Conservation (phyloP, 2,329 filamentous ascomycete genomes). For the Xylaria sp. region DNA sequence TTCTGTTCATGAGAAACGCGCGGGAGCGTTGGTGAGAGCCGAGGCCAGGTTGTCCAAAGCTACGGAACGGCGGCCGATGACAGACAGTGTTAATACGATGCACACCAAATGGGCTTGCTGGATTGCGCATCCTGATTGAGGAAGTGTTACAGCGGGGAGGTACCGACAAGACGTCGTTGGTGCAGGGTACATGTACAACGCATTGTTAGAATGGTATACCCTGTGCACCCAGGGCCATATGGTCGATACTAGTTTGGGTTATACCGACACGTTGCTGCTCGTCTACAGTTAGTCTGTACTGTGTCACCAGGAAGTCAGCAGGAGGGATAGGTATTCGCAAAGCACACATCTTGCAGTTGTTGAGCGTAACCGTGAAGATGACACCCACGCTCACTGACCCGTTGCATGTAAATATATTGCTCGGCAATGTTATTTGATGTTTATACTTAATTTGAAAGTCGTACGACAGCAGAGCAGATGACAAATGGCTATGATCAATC, state of each 20-base stretch:
- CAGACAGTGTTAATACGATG: slow-evolving; percentile 29
- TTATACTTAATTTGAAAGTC: neutral
- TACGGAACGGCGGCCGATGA: slow-evolving; percentile 30
- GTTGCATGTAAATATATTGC: neutral
- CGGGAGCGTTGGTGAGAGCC: slow-evolving; percentile 10
- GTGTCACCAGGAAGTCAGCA: neutral
- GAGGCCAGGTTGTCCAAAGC: slow-evolving; percentile 23
- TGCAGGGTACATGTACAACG: slow-evolving; percentile 8
- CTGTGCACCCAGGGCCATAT: neutral
- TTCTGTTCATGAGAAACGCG: neutral
- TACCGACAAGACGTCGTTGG: neutral
- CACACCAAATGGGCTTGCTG: slow-evolving; percentile 2
- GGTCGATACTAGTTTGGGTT: slow-evolving; percentile 1
- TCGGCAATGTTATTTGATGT: neutral
- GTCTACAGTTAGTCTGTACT: neutral
- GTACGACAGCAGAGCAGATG: slow-evolving; percentile 10
- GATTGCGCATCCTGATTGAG: slow-evolving; percentile 4
- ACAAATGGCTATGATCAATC: slow-evolving; percentile 6
- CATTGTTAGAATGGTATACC: slow-evolving; percentile 1
- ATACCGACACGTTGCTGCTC: slow-evolving; percentile 5
- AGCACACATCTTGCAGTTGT: neutral
- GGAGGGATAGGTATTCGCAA: neutral
- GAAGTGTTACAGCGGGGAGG: slow-evolving; percentile 3
- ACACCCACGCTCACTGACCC: neutral
- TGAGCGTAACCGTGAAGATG: neutral